Conservation (phyloP, 148 eudicot species). For the Diospyros lotus region DNA sequence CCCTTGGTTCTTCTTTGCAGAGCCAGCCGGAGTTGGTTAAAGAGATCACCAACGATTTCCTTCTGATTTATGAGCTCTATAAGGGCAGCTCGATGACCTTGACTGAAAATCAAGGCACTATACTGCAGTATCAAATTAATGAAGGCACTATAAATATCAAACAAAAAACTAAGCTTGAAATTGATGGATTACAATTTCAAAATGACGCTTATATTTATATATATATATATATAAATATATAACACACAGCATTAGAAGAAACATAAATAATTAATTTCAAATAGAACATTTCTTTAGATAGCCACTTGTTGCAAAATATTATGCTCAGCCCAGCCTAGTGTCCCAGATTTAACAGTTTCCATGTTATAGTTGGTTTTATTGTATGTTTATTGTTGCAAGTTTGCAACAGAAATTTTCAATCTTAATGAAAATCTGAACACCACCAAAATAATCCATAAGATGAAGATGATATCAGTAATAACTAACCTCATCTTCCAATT, state of each 20-base stretch:
- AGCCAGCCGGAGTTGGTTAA: slow-evolving; percentile 97
- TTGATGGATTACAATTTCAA: slow-evolving; percentile 1
- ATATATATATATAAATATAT: background rate
- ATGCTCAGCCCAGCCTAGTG: background rate
- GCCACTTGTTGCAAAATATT: too few species aligned
- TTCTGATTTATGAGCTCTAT: slow-evolving; percentile 92
- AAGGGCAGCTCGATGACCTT: slow-evolving; percentile 55
- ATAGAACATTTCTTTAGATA: background rate
- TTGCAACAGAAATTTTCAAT: background rate
- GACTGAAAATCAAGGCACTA: slow-evolving; percentile 67
- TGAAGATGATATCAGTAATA: background rate
- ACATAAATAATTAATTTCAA: background rate
- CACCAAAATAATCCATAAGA: background rate
- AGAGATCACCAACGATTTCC: slow-evolving; percentile 92
- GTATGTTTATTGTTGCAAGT: background rate
- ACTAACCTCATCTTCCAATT: slow-evolving; percentile 87
- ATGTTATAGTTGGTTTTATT: background rate
- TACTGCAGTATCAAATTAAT: slow-evolving; percentile 46
- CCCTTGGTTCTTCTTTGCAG: slow-evolving; percentile 75
- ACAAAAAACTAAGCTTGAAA: slow-evolving; percentile 1
- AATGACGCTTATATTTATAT: background rate
- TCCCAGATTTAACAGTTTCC: background rate
- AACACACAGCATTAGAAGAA: background rate
- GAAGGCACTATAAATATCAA: background rate
- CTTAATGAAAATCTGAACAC: background rate